Percentiles rank a stretch among this genome's conserved stretches.
phyloP scores from a whole-genome alignment of 257 asterid genomes.

The Haberlea rhodopensis region DNA sequence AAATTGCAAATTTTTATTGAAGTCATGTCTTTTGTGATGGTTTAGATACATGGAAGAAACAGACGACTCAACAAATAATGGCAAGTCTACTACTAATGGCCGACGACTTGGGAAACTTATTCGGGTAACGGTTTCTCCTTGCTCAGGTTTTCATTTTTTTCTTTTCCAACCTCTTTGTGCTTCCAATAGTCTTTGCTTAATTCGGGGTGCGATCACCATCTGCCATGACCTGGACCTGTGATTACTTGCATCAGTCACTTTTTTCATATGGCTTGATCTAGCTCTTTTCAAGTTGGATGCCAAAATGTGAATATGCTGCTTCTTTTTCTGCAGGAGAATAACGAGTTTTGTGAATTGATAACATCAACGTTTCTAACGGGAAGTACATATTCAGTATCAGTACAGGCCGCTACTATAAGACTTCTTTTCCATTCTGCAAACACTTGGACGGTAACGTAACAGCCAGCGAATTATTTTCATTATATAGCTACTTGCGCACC shows the following conservation, averaged over 20 bases:
- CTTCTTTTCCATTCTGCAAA: constrained; percentile 85
- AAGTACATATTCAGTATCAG: constrained; percentile 60
- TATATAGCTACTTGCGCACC: constrained; percentile 1
- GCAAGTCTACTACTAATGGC: constrained; percentile 73
- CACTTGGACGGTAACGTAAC: constrained; percentile 70
- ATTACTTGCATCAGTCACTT: too few species aligned
- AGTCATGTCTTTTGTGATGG: constrained; percentile 22
- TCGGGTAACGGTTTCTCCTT: constrained; percentile 49
- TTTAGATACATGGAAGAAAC: constrained; percentile 77
- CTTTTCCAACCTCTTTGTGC: constrained; percentile 6
- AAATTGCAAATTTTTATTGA: neutral
- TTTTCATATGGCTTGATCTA: too few species aligned
- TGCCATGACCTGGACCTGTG: too few species aligned
- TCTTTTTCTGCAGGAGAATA: constrained; percentile 73
- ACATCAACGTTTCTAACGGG: constrained; percentile 68
- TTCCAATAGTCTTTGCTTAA: constrained; percentile 1
- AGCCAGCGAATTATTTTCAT: constrained; percentile 2
- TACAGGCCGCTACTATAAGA: constrained; percentile 79
- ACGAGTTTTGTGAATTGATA: constrained; percentile 80
- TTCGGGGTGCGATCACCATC: constrained; percentile 11
- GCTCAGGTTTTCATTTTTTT: too few species aligned
- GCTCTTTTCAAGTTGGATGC: too few species aligned
- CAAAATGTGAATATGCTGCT: constrained; percentile 13
- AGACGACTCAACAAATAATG: constrained; percentile 60
- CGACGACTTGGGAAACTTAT: constrained; percentile 90